Evolutionary conservation across 1,284 basidiomycete genomes (phyloP).

Genomic region (Coriolopsis trogii): DNA sequence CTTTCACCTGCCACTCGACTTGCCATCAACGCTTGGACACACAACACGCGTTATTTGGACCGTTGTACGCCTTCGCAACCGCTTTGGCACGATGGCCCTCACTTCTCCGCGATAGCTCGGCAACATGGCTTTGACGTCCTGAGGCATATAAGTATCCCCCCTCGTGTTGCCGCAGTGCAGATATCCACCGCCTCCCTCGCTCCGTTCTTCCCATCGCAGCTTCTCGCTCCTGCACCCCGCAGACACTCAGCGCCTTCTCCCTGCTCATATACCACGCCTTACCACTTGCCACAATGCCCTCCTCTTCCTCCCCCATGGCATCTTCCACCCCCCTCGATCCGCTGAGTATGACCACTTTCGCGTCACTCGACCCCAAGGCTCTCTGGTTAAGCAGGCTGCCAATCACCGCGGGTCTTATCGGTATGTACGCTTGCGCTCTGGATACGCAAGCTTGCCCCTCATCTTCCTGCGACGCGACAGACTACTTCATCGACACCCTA

Average conservation of each 20-base stretch:
- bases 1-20: background rate
- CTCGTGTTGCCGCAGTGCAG: constrained; percentile 5
- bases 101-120: constrained; percentile 6
- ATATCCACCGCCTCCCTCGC: constrained; percentile 1
- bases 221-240: background rate
- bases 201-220: constrained; percentile 1
- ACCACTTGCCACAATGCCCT: background rate
- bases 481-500: constrained; percentile 18
- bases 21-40: constrained; percentile 17
- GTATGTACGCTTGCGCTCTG: constrained; percentile 47
- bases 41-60: constrained; percentile 7
- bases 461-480: no score
- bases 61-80: constrained; percentile 18
- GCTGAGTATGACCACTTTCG: constrained; percentile 7
- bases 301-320: background rate
- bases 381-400: constrained; percentile 11
- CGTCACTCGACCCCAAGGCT: constrained; percentile 10
- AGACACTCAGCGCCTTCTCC: background rate
- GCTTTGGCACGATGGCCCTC: constrained; percentile 11
- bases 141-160: constrained; percentile 4
- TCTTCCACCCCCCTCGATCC: constrained; percentile 10
- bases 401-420: constrained; percentile 42
- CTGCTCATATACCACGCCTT: background rate
- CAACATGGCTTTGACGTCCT: constrained; percentile 15
- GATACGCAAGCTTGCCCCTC: no score